phyloP scores from a whole-genome alignment of 2,329 filamentous ascomycete species.

The Fusarium sublunatum region DNA sequence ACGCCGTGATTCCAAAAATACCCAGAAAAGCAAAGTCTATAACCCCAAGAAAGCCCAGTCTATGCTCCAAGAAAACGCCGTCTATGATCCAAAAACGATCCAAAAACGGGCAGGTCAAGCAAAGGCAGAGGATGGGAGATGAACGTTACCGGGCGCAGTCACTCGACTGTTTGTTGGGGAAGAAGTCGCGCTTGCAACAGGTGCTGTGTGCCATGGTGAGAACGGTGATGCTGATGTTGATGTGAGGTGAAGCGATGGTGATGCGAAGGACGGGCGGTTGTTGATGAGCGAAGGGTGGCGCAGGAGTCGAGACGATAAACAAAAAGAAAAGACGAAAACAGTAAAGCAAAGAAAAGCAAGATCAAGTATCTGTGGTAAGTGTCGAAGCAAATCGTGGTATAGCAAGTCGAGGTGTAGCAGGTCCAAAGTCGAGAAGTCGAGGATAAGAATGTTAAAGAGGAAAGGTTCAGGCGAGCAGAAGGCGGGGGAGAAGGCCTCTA shows the following conservation, averaged over 20 bases:
- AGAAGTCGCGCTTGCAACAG: background rate
- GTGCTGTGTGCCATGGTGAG: background rate
- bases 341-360: background rate
- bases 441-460: constrained; percentile 10
- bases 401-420: constrained; percentile 24
- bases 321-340: background rate
- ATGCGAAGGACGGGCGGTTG: background rate
- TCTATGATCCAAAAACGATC: background rate
- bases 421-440: constrained; percentile 4
- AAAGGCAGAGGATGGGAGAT: background rate
- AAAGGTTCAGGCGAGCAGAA: background rate
- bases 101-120: background rate
- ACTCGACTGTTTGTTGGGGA: constrained; percentile 4
- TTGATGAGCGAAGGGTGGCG: background rate
- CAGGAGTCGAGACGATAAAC: background rate
- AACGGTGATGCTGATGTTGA: background rate
- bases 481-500: constrained; percentile 7
- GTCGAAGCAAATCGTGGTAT: constrained; percentile 11
- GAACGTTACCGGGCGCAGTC: constrained; percentile 2
- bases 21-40: constrained; percentile 2
- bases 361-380: constrained; percentile 14
- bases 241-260: background rate
- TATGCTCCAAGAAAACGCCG: background rate
- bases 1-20: background rate
- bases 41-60: constrained; percentile 3